phyloP scores from a whole-genome alignment of 176 grass and related monocot genomes.

The Elaeis guineensis region DNA sequence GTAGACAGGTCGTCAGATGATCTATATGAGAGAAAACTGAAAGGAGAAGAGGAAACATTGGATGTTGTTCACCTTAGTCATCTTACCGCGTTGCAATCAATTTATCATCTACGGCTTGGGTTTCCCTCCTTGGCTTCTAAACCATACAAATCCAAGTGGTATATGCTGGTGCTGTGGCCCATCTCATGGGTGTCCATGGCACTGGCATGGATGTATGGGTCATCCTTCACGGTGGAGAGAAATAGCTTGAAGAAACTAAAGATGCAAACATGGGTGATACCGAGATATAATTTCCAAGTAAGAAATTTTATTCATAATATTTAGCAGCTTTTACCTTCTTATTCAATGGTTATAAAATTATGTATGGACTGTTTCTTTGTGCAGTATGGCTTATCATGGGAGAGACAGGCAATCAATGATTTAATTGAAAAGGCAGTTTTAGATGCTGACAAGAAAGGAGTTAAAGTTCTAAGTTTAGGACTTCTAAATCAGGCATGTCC shows the following conservation, averaged over 20 bases:
- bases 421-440: slow-evolving; percentile 71
- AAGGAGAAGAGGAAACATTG: slow-evolving; percentile 35
- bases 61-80: slow-evolving; percentile 75
- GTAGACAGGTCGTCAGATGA: slow-evolving; percentile 63
- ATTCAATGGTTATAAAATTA: too few species aligned
- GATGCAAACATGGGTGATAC: slow-evolving; percentile 83
- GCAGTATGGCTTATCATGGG: slow-evolving; percentile 56
- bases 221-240: slow-evolving; percentile 63
- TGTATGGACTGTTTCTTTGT: slow-evolving; percentile 9
- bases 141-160: too few species aligned
- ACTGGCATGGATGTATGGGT: slow-evolving; percentile 43
- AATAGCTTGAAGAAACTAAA: slow-evolving; percentile 53
- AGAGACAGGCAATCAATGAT: slow-evolving; percentile 62
- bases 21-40: slow-evolving; percentile 56
- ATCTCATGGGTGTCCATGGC: slow-evolving; percentile 56
- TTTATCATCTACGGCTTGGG: slow-evolving; percentile 64
- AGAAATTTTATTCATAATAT: background rate
- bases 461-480: slow-evolving; percentile 73
- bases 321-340: too few species aligned
- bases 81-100: slow-evolving; percentile 57
- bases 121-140: slow-evolving; percentile 67
- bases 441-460: slow-evolving; percentile 59
- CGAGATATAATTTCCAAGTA: slow-evolving; percentile 92
- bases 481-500: slow-evolving; percentile 64
- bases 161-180: too few species aligned